A percentile compares a stretch with the other conserved stretches of the same genome.
phyloP scores from a whole-genome alignment of 2,329 filamentous ascomycete species.

The Colletotrichum orbiculare region DNA sequence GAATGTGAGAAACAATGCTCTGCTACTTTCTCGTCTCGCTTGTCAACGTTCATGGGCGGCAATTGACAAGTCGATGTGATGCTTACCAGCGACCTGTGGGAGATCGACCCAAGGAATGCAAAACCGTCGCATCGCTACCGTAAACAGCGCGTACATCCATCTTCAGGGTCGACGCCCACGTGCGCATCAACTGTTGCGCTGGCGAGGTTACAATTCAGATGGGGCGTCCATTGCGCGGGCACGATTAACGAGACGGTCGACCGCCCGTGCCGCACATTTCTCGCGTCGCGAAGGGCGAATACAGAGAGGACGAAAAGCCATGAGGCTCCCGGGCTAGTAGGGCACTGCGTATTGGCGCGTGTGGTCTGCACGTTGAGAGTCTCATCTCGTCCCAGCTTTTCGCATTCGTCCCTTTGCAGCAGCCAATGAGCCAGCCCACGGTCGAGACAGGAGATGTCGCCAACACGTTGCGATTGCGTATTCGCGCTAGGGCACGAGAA shows the following conservation, averaged over 20 bases:
- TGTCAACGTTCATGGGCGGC: background rate
- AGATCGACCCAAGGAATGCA: constrained; percentile 18
- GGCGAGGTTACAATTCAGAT: constrained; percentile 7
- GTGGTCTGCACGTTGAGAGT: background rate
- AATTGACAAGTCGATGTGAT: constrained; percentile 11
- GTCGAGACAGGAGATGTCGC: constrained; percentile 29
- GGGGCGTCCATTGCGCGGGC: constrained; percentile 17
- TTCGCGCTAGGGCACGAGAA: constrained; percentile 11
- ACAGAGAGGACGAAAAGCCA: background rate
- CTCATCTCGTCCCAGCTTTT: constrained; percentile 6
- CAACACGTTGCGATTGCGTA: constrained; percentile 27
- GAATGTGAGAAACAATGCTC: constrained; percentile 2
- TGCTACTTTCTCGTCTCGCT: constrained; percentile 1
- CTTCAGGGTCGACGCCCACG: constrained; percentile 22
- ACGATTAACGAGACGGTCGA: background rate
- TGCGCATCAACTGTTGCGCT: constrained; percentile 17
- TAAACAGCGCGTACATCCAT: constrained; percentile 1
- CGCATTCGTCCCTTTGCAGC: constrained; percentile 7
- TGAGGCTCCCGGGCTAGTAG: constrained; percentile 1
- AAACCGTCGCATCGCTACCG: constrained; percentile 7
- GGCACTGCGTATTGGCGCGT: background rate
- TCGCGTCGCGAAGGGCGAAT: background rate
- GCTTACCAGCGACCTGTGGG: constrained; percentile 7
- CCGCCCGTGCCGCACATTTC: background rate
- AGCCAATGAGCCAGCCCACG: constrained; percentile 11